Percentiles rank a stretch among this genome's conserved stretches.
Evolutionary conservation across 148 eudicot species (phyloP).

Genomic region (Vaccinium corymbosum): DNA sequence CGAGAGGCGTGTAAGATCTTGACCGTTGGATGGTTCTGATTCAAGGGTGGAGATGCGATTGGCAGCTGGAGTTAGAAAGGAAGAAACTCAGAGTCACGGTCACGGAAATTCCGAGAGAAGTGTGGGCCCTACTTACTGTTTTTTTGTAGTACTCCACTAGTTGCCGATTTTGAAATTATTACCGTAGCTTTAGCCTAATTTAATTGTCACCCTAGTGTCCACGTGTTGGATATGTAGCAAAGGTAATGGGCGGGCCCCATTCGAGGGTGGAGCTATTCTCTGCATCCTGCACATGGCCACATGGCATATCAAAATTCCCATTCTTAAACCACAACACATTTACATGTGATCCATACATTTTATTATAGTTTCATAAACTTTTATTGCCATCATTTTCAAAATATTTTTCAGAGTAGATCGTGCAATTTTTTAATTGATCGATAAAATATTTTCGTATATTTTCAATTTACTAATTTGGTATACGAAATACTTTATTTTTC

Average conservation of each 20-base stretch:
- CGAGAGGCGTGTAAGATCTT: neutral
- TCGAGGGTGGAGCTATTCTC: neutral
- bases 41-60: constrained; percentile 18
- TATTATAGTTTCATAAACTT: too few species aligned
- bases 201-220: neutral
- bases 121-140: constrained; percentile 18
- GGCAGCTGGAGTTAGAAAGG: neutral
- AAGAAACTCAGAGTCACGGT: constrained; percentile 27
- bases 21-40: constrained; percentile 10
- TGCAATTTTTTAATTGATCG: neutral
- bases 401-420: too few species aligned
- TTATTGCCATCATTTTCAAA: too few species aligned
- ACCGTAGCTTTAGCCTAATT: neutral
- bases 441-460: too few species aligned
- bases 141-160: neutral
- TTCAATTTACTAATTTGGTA: too few species aligned
- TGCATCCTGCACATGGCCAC: neutral
- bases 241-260: too few species aligned
- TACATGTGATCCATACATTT: neutral
- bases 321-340: too few species aligned
- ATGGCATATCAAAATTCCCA: too few species aligned
- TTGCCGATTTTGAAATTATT: neutral
- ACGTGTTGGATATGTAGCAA: neutral
- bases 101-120: constrained; percentile 58
- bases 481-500: too few species aligned